Conservation (phyloP, 225 moss, liverwort and hornwort genomes). For the Straminergon stramineum region DNA sequence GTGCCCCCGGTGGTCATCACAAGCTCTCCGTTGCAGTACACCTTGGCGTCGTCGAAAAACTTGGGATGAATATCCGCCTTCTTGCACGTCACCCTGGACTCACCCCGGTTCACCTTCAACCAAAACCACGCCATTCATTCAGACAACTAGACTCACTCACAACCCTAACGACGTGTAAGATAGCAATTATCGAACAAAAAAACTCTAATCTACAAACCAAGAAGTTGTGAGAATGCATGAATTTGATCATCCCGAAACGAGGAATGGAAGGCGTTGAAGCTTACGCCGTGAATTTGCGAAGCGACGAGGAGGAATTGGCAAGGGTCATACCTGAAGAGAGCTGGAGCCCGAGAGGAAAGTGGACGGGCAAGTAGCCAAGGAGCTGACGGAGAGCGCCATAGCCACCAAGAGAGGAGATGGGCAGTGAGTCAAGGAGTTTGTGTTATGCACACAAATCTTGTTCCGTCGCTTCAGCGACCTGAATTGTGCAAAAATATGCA, state of each 20-base stretch:
- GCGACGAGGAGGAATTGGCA: not conserved
- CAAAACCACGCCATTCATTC: not conserved
- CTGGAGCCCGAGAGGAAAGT: constrained; percentile 30
- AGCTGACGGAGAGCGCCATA: constrained; percentile 29
- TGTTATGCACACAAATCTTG: not conserved
- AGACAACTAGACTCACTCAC: not conserved
- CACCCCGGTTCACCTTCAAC: constrained; percentile 60
- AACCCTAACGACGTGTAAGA: not conserved
- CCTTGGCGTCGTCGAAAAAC: constrained; percentile 61
- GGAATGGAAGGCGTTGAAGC: not conserved
- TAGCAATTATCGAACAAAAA: not conserved
- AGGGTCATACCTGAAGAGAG: constrained; percentile 4
- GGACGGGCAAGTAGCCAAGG: constrained; percentile 16
- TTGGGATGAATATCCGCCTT: constrained; percentile 72
- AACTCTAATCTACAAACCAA: not conserved
- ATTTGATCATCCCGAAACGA: not conserved
- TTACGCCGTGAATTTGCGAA: not conserved
- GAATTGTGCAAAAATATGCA: not conserved
- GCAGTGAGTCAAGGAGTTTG: not conserved
- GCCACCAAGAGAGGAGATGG: not conserved
- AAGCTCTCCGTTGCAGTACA: constrained; percentile 79
- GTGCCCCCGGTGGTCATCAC: constrained; percentile 90
- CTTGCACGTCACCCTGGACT: constrained; percentile 60
- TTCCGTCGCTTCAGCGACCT: not conserved
- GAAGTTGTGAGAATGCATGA: not conserved